Evolutionary conservation across 768 basidiomycete genomes (phyloP).

Genomic region (Leccinum ochraceum): DNA sequence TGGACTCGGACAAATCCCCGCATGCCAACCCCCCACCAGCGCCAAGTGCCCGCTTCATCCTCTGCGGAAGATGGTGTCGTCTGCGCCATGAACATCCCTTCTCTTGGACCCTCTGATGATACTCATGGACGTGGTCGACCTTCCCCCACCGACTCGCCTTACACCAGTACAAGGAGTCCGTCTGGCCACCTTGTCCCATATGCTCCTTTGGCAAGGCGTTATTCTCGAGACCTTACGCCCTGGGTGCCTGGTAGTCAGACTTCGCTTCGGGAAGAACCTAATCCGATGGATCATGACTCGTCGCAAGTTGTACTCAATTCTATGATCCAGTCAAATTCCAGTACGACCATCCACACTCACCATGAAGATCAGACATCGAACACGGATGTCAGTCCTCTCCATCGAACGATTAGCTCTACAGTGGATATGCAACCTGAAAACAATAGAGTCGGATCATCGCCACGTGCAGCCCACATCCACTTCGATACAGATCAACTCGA

Average conservation of each 20-base stretch:
- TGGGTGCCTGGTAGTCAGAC: slow-evolving; percentile 12
- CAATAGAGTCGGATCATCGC: background rate
- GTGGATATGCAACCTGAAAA: background rate
- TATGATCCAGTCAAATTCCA: slow-evolving; percentile 3
- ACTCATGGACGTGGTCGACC: background rate
- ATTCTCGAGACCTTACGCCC: slow-evolving; percentile 9
- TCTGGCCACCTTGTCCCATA: slow-evolving; percentile 24
- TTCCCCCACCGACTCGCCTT: slow-evolving; percentile 18
- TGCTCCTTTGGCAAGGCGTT: slow-evolving; percentile 17
- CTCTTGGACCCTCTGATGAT: background rate
- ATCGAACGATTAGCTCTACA: background rate
- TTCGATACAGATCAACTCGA: background rate
- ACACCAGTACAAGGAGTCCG: slow-evolving; percentile 12
- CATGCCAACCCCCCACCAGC: background rate
- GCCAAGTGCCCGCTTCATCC: background rate
- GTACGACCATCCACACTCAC: background rate
- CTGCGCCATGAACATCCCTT: slow-evolving; percentile 22
- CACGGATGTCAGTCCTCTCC: slow-evolving; percentile 1
- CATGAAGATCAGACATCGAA: background rate
- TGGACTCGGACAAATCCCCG: background rate
- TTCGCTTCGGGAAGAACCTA: slow-evolving; percentile 22
- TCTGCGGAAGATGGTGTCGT: background rate
- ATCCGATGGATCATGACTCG: background rate
- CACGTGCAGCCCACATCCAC: background rate
- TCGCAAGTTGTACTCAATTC: background rate